Conservation (phyloP, 1,284 basidiomycete genomes). For the Puccinia novopanici region DNA sequence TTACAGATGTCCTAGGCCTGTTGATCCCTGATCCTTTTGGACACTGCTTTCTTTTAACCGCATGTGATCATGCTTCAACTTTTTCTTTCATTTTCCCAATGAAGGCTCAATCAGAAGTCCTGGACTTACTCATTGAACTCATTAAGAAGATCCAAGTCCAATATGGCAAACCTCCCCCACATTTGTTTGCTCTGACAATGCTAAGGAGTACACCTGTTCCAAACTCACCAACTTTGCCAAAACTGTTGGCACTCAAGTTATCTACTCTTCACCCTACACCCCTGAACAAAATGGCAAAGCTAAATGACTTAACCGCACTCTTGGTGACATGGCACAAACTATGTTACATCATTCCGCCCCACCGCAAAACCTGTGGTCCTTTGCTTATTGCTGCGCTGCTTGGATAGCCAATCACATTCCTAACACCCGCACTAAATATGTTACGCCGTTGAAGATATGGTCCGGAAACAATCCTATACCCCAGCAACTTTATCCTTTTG, state of each 20-base stretch:
- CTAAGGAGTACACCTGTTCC: conserved; percentile 5
- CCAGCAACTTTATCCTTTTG: not conserved
- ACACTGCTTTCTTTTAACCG: not conserved
- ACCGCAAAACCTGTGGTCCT: not conserved
- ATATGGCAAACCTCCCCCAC: not conserved
- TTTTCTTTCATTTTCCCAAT: conserved; percentile 13
- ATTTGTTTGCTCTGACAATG: not conserved
- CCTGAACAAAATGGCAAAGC: conserved; percentile 28
- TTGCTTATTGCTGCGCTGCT: not conserved
- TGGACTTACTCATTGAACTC: not conserved
- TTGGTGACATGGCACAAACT: conserved; percentile 6
- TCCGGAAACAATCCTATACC: not conserved
- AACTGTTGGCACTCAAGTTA: not conserved
- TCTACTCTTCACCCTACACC: conserved; percentile 7
- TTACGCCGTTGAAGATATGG: not conserved
- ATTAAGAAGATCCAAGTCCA: too few species aligned
- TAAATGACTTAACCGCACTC: conserved; percentile 4
- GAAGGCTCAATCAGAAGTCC: not conserved
- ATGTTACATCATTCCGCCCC: not conserved
- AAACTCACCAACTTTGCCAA: not conserved
- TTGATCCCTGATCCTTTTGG: not conserved
- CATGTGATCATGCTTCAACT: not conserved
- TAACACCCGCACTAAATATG: not conserved
- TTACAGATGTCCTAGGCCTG: conserved; percentile 1
- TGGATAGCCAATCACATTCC: not conserved